Evolutionary conservation across 192 early-diverging fungal species (phyloP).

Genomic region (Pecoramyces ruminantium): DNA sequence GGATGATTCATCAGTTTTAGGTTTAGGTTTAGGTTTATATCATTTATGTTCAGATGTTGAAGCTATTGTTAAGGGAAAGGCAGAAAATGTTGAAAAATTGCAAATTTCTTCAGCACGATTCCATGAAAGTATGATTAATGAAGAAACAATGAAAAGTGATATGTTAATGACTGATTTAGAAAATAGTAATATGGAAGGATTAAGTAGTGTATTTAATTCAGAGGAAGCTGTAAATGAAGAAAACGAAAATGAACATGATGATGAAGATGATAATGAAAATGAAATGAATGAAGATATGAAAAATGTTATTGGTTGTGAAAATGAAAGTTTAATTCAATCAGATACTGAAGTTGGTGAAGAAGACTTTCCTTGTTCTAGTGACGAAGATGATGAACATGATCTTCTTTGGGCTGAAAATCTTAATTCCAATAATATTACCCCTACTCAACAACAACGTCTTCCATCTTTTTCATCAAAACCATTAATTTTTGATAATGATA

Average conservation of each 20-base stretch:
- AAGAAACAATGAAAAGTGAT: background rate
- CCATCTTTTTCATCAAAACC: conserved; percentile 4
- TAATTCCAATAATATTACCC: conserved; percentile 5
- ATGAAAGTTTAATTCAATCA: background rate
- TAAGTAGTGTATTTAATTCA: background rate
- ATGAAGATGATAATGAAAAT: background rate
- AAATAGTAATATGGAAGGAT: background rate
- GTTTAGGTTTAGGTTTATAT: background rate
- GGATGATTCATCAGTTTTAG: background rate
- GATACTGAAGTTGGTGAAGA: background rate
- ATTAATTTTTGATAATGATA: background rate
- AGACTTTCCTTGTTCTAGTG: background rate
- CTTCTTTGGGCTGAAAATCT: conserved; percentile 7
- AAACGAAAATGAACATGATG: conserved; percentile 8
- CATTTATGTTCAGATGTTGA: background rate
- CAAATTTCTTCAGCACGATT: background rate
- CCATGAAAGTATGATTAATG: background rate
- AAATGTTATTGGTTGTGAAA: background rate
- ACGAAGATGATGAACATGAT: conserved; percentile 7
- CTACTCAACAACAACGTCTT: conserved; percentile 11
- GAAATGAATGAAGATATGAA: background rate
- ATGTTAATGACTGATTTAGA: background rate
- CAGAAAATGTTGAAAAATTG: background rate
- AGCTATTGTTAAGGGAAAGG: background rate
- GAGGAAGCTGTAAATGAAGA: background rate